Percentiles rank a stretch among this genome's conserved stretches.
These are phyloP conservation scores for Globisporangium takayamanum DNA, from an alignment of 352 stramenopile genomes.

Conservation along the genomic window DNA sequence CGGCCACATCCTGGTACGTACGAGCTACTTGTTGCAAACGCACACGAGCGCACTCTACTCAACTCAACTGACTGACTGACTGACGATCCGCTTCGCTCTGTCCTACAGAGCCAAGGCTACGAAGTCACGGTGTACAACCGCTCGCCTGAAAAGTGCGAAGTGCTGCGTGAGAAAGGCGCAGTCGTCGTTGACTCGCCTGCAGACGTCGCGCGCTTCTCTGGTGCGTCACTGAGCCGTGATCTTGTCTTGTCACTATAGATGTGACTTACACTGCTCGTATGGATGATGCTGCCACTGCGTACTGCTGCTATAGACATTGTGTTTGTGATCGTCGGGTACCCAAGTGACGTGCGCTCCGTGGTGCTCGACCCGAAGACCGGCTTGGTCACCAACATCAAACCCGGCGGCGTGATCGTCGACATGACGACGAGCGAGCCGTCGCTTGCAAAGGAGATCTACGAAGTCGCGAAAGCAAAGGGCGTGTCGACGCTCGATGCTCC, in stretches of 20 bases:
- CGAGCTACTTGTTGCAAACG: neutral
- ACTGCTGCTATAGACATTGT: constrained; percentile 61
- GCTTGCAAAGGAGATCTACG: constrained; percentile 86
- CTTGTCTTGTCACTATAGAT: neutral
- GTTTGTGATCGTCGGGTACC: constrained; percentile 88
- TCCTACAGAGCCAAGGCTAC: constrained; percentile 65
- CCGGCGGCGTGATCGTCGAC: constrained; percentile 82
- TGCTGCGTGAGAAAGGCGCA: constrained; percentile 68
- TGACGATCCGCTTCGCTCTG: neutral
- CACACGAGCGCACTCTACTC: neutral
- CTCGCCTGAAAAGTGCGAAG: constrained; percentile 75
- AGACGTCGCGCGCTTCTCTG: constrained; percentile 71
- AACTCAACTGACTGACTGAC: neutral
- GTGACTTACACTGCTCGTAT: no score
- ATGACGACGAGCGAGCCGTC: constrained; percentile 88
- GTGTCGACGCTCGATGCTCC: constrained; percentile 75
- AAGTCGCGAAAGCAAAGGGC: constrained; percentile 58
- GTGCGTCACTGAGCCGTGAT: constrained; percentile 12
- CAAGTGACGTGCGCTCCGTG: constrained; percentile 73
- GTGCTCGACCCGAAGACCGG: constrained; percentile 64
- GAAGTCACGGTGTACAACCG: constrained; percentile 85
- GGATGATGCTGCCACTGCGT: neutral
- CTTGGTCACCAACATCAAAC: constrained; percentile 63
- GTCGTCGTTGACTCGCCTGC: constrained; percentile 63
- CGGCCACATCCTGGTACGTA: constrained; percentile 69